Conservation (phyloP, 768 basidiomycete species). For the Agaricus sinodeliciosus region DNA sequence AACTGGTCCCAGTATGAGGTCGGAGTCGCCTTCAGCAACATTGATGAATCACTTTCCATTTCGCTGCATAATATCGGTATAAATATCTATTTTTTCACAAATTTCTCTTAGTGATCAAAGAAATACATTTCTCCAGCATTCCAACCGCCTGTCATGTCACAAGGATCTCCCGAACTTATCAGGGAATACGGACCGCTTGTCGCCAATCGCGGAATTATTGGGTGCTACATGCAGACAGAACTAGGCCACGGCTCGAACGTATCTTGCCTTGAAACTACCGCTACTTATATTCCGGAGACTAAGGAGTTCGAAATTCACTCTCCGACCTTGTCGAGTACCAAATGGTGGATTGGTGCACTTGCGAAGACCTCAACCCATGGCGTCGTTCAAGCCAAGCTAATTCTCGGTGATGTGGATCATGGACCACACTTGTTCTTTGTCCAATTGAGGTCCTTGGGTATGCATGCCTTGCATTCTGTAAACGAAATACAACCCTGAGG, state of each 20-base stretch:
- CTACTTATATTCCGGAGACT: conserved; percentile 61
- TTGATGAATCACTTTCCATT: conserved; percentile 52
- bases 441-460: conserved; percentile 59
- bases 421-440: conserved; percentile 76
- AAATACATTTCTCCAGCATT: conserved; percentile 37
- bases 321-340: conserved; percentile 65
- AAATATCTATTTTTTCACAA: conserved; percentile 10
- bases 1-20: conserved; percentile 47
- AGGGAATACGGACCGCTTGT: conserved; percentile 46
- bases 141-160: conserved; percentile 58
- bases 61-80: conserved; percentile 29
- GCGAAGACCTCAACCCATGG: conserved; percentile 73
- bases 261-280: conserved; percentile 62
- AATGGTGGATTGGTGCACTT: conserved; percentile 79
- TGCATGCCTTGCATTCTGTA: conserved; percentile 4
- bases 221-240: conserved; percentile 74
- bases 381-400: conserved; percentile 68
- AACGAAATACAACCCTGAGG: not conserved
- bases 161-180: conserved; percentile 49
- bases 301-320: conserved; percentile 72
- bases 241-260: conserved; percentile 77
- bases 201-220: conserved; percentile 51
- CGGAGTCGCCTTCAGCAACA: conserved; percentile 33
- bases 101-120: conserved; percentile 11
- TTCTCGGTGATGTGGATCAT: conserved; percentile 49